Evolutionary conservation across 176 grass and related monocot genomes (phyloP).

Genomic region (Raddia guianensis): DNA sequence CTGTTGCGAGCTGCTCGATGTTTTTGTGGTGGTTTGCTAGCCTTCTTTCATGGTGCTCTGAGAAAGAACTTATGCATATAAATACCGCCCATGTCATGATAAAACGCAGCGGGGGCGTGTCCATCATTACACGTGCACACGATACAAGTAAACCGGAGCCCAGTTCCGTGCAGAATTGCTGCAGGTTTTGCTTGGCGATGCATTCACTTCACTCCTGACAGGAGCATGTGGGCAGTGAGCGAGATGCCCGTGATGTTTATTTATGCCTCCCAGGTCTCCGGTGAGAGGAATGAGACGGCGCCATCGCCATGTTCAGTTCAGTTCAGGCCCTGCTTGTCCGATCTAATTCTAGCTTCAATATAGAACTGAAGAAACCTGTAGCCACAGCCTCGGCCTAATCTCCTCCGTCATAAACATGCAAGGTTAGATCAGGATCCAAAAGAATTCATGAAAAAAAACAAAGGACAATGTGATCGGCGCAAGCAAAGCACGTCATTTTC

Average conservation of each 20-base stretch:
- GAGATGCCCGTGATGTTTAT: slow-evolving; percentile 40
- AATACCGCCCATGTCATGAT: neutral
- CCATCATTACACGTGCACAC: neutral
- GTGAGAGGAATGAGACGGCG: neutral
- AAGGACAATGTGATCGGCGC: neutral
- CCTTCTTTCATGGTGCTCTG: neutral
- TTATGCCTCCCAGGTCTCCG: neutral
- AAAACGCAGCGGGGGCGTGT: too few relatives aligned
- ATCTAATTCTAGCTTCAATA: neutral
- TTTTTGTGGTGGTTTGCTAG: slow-evolving; percentile 1
- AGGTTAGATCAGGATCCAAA: neutral
- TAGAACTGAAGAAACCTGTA: neutral
- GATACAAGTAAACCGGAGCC: neutral
- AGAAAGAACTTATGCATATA: neutral
- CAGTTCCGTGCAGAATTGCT: neutral
- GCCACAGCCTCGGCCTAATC: neutral
- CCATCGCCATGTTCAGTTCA: neutral
- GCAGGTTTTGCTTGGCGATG: neutral
- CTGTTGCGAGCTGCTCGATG: neutral
- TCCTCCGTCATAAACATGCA: neutral
- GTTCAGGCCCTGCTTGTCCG: neutral
- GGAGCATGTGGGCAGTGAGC: slow-evolving; percentile 24
- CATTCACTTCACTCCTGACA: slow-evolving; percentile 29
- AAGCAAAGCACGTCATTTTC: neutral
- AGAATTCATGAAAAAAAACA: neutral